A percentile compares a stretch with the other conserved stretches of the same genome.
phyloP scores from a whole-genome alignment of 1,284 basidiomycete genomes.

The Peniophora sp. region DNA sequence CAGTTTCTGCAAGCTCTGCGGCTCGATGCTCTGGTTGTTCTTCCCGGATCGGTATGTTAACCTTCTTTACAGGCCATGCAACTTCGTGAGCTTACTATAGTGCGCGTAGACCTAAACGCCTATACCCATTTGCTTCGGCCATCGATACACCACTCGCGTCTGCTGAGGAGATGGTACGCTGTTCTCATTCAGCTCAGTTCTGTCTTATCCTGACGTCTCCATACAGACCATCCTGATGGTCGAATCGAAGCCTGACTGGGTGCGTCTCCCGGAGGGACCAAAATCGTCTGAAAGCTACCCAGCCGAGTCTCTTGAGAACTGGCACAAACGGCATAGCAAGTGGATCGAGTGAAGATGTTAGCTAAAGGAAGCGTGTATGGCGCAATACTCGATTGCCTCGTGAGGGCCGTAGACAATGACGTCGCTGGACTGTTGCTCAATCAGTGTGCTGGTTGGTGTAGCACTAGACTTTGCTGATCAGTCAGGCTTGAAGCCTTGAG shows the following conservation, averaged over 20 bases:
- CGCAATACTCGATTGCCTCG: too few species aligned
- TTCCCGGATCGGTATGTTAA: constrained; percentile 37
- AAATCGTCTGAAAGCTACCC: too few species aligned
- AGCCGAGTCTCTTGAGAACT: too few species aligned
- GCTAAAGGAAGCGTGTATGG: too few species aligned
- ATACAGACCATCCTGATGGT: constrained; percentile 34
- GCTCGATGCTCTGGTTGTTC: constrained; percentile 55
- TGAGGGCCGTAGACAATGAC: too few species aligned
- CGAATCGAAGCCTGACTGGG: constrained; percentile 47
- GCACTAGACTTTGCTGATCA: too few species aligned
- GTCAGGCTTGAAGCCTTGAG: too few species aligned
- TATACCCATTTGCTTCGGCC: constrained; percentile 56
- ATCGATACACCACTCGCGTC: constrained; percentile 46
- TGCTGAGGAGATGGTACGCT: constrained; percentile 38
- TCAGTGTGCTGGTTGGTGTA: too few species aligned
- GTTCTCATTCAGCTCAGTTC: too few species aligned
- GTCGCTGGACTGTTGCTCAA: too few species aligned
- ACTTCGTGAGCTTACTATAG: background rate
- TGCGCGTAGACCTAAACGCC: constrained; percentile 37
- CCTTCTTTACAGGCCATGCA: background rate
- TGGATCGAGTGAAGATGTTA: too few species aligned
- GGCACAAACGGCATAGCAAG: too few species aligned
- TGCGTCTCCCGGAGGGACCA: constrained; percentile 56
- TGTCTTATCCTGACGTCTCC: constrained; percentile 6
- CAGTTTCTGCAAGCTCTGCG: constrained; percentile 48